Evolutionary conservation across 768 basidiomycete species (phyloP).

Genomic region (Rhodotorula toruloides): DNA sequence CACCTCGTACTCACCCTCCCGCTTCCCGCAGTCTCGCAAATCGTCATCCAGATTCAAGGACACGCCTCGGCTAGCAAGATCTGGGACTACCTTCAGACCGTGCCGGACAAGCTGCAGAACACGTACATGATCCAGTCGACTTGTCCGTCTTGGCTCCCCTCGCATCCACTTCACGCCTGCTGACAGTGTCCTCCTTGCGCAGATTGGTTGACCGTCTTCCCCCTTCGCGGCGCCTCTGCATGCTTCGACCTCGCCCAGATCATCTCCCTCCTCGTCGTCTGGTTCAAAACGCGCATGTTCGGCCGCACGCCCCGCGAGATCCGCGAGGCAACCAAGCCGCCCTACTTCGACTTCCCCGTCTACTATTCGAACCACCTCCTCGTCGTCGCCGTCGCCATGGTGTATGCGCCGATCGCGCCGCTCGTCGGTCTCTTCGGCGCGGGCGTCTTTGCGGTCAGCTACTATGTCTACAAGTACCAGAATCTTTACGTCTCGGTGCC

Average conservation of each 20-base stretch:
- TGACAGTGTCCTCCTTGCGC: slow-evolving; percentile 1
- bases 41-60: slow-evolving; percentile 50
- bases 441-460: slow-evolving; percentile 57
- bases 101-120: slow-evolving; percentile 55
- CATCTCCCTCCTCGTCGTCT: slow-evolving; percentile 69
- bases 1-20: not conserved
- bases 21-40: slow-evolving; percentile 46
- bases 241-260: slow-evolving; percentile 95
- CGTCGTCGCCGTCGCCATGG: slow-evolving; percentile 58
- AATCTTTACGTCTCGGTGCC: slow-evolving; percentile 89
- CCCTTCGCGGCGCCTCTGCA: slow-evolving; percentile 86
- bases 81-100: slow-evolving; percentile 51
- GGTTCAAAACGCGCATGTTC: slow-evolving; percentile 77
- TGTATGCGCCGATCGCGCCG: slow-evolving; percentile 92
- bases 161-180: slow-evolving; percentile 55
- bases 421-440: slow-evolving; percentile 76
- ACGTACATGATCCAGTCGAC: slow-evolving; percentile 88
- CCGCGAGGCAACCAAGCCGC: slow-evolving; percentile 77
- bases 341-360: slow-evolving; percentile 71
- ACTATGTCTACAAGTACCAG: slow-evolving; percentile 79
- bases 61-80: slow-evolving; percentile 51
- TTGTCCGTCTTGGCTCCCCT: slow-evolving; percentile 57
- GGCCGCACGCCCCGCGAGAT: slow-evolving; percentile 87
- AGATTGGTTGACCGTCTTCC: slow-evolving; percentile 47
- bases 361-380: slow-evolving; percentile 52